Base-by-base conservation (phyloP, 1,284 basidiomycete species). In the Ganoderma leucocontextum region DNA sequence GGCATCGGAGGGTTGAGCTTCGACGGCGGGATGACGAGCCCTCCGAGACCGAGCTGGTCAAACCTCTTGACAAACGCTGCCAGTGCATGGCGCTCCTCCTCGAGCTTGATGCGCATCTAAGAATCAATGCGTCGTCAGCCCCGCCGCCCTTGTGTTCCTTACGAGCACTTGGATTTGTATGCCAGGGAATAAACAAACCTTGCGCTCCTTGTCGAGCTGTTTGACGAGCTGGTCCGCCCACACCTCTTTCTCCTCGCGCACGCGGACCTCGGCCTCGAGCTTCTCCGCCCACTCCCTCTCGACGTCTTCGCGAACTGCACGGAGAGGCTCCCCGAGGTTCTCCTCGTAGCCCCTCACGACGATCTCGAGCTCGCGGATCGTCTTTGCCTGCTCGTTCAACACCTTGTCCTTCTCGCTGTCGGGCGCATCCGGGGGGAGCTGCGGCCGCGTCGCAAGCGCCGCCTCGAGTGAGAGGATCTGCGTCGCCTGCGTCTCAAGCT, bases 401-500 rank as follows among this genome's bases (percentile, higher is more conserved):
- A 91, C 70, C 74, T 82, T 86, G 74, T 94, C 91, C 77, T 94
- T 95, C 70, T 92, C 91, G 42, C 82, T 83, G 61, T 91, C 89
- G 0, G 89, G 82, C 17, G 86, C 86, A 62, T 88, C 86, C 0
- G 82, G 80, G 0, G 89, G 86, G 2, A 91, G 77, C 47, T 84
- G 84, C 0, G 92, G 90, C 1, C 90, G 86, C 6, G 90, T 84
- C 2, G 88, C 82, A 7, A 95, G 82, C 0, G 91, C 87, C 0
- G 89, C 89, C 78, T 95, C 92, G 2, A 94, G 85, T 0, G 92
- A 93, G 2, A 96, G 84, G 58, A 96, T 94, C 74, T 95, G 93
- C 15, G 86, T 91, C 0, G 89, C 86, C 75, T 95, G 94, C 1
- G 91, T 88, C 62, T 95, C 91, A 36, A 95, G 80, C 72, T 93